Evolutionary conservation across 805 yeast genomes (phyloP).

Genomic region (Saccharomycopsis malanga): DNA sequence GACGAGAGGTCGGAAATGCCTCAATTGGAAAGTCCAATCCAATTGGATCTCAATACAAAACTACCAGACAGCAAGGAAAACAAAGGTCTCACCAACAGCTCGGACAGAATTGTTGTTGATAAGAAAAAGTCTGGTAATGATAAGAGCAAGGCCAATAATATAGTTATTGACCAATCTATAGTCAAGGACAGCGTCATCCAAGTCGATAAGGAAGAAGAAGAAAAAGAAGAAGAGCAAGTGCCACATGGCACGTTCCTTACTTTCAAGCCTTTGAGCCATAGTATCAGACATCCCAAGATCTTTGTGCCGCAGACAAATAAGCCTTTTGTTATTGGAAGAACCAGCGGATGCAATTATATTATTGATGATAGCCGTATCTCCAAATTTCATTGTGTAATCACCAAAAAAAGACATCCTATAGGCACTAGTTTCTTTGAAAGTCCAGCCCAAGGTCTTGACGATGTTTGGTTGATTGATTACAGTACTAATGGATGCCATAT

Average conservation of each 20-base stretch:
- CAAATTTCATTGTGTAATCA: constrained; percentile 70
- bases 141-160: neutral
- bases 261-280: constrained; percentile 43
- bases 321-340: constrained; percentile 69
- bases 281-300: constrained; percentile 41
- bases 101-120: neutral
- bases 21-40: constrained; percentile 22
- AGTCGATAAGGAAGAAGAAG: neutral
- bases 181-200: neutral
- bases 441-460: constrained; percentile 68
- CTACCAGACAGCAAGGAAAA: constrained; percentile 1
- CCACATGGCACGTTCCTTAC: constrained; percentile 61
- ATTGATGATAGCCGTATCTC: constrained; percentile 75
- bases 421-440: constrained; percentile 52
- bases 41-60: constrained; percentile 9
- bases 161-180: neutral
- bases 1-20: neutral
- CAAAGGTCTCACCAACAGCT: neutral
- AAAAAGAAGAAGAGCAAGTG: neutral
- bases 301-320: constrained; percentile 60
- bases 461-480: constrained; percentile 72
- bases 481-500: constrained; percentile 77
- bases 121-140: neutral
- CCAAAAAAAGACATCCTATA: constrained; percentile 52
- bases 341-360: constrained; percentile 50